Percentiles rank a stretch among this genome's conserved stretches.
These are phyloP conservation scores for Chytriomyces sp. DNA, from an alignment of 192 early-diverging fungal genomes.

Conservation along the genomic window DNA sequence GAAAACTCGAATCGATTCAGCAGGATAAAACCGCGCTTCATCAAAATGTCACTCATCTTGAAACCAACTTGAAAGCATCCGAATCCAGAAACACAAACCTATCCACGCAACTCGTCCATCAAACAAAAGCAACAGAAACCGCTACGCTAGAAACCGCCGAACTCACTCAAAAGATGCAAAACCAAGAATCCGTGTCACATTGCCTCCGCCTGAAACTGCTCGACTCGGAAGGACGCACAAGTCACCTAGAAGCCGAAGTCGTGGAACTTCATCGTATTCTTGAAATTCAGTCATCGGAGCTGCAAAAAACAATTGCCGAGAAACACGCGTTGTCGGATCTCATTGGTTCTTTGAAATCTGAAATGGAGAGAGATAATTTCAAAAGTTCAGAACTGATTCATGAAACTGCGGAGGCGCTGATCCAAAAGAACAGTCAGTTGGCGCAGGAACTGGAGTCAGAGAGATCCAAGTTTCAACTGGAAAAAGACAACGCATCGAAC, in stretches of 20 bases:
- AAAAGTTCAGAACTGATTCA: background rate
- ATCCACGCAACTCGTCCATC: background rate
- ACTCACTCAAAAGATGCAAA: background rate
- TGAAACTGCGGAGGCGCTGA: background rate
- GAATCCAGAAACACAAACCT: background rate
- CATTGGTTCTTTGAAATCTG: background rate
- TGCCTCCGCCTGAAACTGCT: background rate
- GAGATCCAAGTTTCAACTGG: background rate
- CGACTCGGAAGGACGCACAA: background rate
- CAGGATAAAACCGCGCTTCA: background rate
- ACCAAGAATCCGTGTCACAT: background rate
- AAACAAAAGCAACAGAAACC: background rate
- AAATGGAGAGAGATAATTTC: no score
- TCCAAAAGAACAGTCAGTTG: background rate
- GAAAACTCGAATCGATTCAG: background rate
- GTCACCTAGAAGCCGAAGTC: background rate
- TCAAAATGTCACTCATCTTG: background rate
- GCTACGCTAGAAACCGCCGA: background rate
- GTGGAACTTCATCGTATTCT: constrained; percentile 2
- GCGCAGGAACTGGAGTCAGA: background rate
- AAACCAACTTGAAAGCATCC: background rate
- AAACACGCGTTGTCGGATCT: background rate
- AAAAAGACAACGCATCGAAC: background rate
- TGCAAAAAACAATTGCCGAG: background rate
- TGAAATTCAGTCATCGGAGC: background rate